Evolutionary conservation across 2,329 filamentous ascomycete species (phyloP), one percentile per base, ranked within the genome.

Genomic region (Cercospora brassicicola): DNA sequence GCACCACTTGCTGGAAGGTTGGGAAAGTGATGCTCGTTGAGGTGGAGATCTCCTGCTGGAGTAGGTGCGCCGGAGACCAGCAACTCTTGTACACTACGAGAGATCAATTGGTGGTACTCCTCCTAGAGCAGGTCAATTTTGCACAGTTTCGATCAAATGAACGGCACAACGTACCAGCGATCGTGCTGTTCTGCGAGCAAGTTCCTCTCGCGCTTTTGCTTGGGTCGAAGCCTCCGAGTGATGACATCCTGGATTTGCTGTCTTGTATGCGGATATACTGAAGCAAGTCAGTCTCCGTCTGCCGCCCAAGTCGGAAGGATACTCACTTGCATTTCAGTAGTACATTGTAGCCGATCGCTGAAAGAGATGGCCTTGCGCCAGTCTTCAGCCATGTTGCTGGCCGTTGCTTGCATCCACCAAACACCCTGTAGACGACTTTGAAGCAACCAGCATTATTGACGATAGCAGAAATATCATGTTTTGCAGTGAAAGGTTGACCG

Each of bases 161-260:
- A 13, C n/a, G 6, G 36, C 42, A 31, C 6, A 3, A 20, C 70
- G 76, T 84, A 91, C 90, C 75, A 84, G 80, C 39, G 87, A 88
- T 26, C 80, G 73, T 10, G 89, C 87, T 51, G 81, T 79, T 53
- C 86, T 83, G 73, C 88, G 91, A 11, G 89, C 87, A 10, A 85
- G 83, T 56, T 86, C 86, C 79, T 96, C 93, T 48, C 88, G 81
- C 57, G 84, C 78, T 74, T 90, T 90, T 20, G 91, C 92, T 70
- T 86, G 82, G 36, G 82, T 79, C 64, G 84, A 84, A 31, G 84
- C 85, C 69, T 85, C 84, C 31, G 80, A 75, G 63, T 82, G 79
- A 10, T 80, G 80, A 30, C 82, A 79, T 2, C 80, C 78, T 67
- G 83, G 81, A 65, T 83, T 78, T 20, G 79, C 78, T 62, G 75